phyloP scores from a whole-genome alignment of 2,329 filamentous ascomycete species.

The Gnomoniopsis sp. region DNA sequence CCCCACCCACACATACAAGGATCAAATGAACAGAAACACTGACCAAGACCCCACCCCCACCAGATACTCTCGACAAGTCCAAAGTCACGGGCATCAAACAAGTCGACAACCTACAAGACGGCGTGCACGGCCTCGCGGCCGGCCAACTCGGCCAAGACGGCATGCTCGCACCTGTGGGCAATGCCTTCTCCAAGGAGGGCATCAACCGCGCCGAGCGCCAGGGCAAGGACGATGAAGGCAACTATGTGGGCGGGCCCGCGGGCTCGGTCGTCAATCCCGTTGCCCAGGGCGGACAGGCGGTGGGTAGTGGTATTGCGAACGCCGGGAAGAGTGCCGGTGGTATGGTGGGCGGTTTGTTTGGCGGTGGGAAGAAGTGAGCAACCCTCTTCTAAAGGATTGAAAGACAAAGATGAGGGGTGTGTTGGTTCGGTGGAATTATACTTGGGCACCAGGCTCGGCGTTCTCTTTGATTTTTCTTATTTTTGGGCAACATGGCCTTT shows the following conservation, averaged over 20 bases:
- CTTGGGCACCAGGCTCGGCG: not conserved
- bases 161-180: constrained; percentile 60
- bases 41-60: not conserved
- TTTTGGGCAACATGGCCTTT: constrained; percentile 1
- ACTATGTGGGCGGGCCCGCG: constrained; percentile 34
- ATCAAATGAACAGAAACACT: constrained; percentile 50
- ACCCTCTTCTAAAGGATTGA: not conserved
- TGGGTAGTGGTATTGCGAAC: constrained; percentile 26
- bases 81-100: constrained; percentile 18
- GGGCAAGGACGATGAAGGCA: constrained; percentile 60
- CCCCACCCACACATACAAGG: too few species aligned
- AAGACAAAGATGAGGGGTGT: not conserved
- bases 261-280: constrained; percentile 25
- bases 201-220: constrained; percentile 62
- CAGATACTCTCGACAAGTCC: constrained; percentile 51
- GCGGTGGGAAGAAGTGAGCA: constrained; percentile 23
- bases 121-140: constrained; percentile 58
- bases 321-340: constrained; percentile 30
- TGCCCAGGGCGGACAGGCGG: constrained; percentile 24
- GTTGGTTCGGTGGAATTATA: not conserved
- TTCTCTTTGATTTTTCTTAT: not conserved
- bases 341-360: constrained; percentile 32
- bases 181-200: constrained; percentile 60
- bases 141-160: constrained; percentile 68
- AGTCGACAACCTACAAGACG: constrained; percentile 45